Conservation (phyloP, 768 basidiomycete species). For the Leccinum pellstonianum region DNA sequence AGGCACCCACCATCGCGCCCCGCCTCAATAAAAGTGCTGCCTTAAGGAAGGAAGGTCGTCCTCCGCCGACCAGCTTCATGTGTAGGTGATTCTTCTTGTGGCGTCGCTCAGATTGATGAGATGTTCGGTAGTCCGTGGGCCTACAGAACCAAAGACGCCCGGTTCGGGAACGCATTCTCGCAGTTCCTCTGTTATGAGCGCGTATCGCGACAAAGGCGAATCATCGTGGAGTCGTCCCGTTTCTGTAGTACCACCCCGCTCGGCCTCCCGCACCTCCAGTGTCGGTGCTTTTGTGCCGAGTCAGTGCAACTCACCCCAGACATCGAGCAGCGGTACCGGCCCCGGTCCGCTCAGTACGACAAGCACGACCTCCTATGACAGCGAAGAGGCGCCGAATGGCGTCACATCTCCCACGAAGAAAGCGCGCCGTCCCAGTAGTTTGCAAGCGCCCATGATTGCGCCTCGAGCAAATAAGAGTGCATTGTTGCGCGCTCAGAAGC, state of each 20-base stretch:
- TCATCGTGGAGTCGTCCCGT: constrained; percentile 14
- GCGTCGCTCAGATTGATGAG: background rate
- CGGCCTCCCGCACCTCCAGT: constrained; percentile 42
- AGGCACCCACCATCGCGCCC: constrained; percentile 43
- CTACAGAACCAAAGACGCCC: constrained; percentile 42
- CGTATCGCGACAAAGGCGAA: constrained; percentile 23
- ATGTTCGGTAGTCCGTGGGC: constrained; percentile 43
- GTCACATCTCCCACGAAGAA: constrained; percentile 29
- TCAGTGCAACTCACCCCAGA: constrained; percentile 28
- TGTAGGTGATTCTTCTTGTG: constrained; percentile 44
- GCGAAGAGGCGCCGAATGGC: constrained; percentile 20
- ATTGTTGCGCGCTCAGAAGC: constrained; percentile 65
- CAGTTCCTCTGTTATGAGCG: constrained; percentile 40
- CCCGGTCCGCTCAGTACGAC: constrained; percentile 31
- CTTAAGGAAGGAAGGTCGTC: constrained; percentile 44
- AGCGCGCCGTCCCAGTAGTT: constrained; percentile 54
- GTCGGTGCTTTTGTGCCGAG: constrained; percentile 13
- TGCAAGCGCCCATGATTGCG: constrained; percentile 56
- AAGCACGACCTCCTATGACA: constrained; percentile 25
- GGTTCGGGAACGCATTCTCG: constrained; percentile 38
- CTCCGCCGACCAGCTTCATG: constrained; percentile 68
- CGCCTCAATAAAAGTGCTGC: constrained; percentile 44
- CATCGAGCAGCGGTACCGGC: constrained; percentile 26
- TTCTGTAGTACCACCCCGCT: constrained; percentile 35
- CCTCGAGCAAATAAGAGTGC: constrained; percentile 79